phyloP scores from a whole-genome alignment of 1,284 basidiomycete genomes.

The Lentinus polychrous region DNA sequence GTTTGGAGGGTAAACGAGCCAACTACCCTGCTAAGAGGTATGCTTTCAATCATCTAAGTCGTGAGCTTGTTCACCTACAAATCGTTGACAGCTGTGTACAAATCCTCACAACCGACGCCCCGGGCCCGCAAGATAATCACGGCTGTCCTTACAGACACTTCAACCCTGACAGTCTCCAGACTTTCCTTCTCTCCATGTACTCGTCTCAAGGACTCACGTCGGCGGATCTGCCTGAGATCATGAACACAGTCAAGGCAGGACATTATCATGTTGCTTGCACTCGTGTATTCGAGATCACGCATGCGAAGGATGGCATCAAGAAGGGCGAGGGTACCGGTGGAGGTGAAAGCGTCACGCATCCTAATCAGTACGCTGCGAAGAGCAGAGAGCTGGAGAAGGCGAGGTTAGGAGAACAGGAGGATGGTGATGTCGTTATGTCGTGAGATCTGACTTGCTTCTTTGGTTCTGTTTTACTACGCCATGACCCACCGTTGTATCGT shows the following conservation, averaged over 20 bases:
- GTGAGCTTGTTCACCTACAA: constrained; percentile 4
- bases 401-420: constrained; percentile 24
- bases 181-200: constrained; percentile 73
- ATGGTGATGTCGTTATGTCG: constrained; percentile 29
- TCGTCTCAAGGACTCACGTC: constrained; percentile 55
- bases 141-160: constrained; percentile 97
- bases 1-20: constrained; percentile 88
- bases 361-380: constrained; percentile 77
- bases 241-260: constrained; percentile 71
- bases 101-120: constrained; percentile 77
- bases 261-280: constrained; percentile 98
- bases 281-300: constrained; percentile 93
- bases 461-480: not conserved
- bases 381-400: constrained; percentile 61
- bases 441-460: constrained; percentile 5
- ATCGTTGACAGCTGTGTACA: constrained; percentile 70
- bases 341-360: constrained; percentile 90
- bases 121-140: constrained; percentile 70
- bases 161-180: constrained; percentile 76
- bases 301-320: constrained; percentile 65
- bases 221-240: constrained; percentile 81
- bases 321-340: constrained; percentile 87
- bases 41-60: constrained; percentile 12
- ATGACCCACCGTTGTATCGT: not conserved
- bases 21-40: constrained; percentile 94